Conservation (phyloP, 2,329 filamentous ascomycete species). For the Scytalidium sp. region DNA sequence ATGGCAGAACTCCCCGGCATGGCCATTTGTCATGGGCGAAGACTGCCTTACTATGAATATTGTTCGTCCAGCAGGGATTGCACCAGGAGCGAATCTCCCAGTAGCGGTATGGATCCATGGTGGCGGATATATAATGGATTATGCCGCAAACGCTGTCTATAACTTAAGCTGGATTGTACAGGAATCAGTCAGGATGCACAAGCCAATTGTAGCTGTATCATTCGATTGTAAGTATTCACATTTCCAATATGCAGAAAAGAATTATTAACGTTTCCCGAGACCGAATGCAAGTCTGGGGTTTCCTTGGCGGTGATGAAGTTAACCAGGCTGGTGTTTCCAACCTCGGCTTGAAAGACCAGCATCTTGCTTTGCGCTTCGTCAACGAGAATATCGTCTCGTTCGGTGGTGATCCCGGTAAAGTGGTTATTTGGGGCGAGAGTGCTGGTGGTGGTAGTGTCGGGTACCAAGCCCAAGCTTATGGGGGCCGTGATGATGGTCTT, state of each 20-base stretch:
- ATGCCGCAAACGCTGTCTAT: slow-evolving; percentile 45
- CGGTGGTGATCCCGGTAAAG: slow-evolving; percentile 35
- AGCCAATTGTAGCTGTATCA: slow-evolving; percentile 42
- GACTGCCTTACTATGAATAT: slow-evolving; percentile 54
- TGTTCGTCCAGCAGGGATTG: slow-evolving; percentile 41
- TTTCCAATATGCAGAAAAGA: no score
- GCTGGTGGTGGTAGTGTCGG: slow-evolving; percentile 41
- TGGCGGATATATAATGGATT: slow-evolving; percentile 40
- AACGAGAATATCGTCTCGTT: slow-evolving; percentile 41
- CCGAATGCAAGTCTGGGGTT: slow-evolving; percentile 42
- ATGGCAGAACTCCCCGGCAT: not conserved
- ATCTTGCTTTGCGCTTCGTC: slow-evolving; percentile 37
- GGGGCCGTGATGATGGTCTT: slow-evolving; percentile 47
- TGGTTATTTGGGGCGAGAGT: slow-evolving; percentile 41
- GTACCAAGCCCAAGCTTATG: slow-evolving; percentile 43
- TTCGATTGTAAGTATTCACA: no score
- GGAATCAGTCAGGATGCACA: slow-evolving; percentile 36
- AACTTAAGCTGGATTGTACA: slow-evolving; percentile 55
- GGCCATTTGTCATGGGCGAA: slow-evolving; percentile 27
- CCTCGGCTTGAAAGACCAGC: slow-evolving; percentile 39
- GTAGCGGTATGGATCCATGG: slow-evolving; percentile 54
- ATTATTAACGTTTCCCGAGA: no score
- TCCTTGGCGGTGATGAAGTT: slow-evolving; percentile 38
- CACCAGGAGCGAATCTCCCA: slow-evolving; percentile 35
- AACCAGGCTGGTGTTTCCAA: slow-evolving; percentile 40